Evolutionary conservation across 768 basidiomycete species (phyloP).

Genomic region (Mrakia hoshinonis): DNA sequence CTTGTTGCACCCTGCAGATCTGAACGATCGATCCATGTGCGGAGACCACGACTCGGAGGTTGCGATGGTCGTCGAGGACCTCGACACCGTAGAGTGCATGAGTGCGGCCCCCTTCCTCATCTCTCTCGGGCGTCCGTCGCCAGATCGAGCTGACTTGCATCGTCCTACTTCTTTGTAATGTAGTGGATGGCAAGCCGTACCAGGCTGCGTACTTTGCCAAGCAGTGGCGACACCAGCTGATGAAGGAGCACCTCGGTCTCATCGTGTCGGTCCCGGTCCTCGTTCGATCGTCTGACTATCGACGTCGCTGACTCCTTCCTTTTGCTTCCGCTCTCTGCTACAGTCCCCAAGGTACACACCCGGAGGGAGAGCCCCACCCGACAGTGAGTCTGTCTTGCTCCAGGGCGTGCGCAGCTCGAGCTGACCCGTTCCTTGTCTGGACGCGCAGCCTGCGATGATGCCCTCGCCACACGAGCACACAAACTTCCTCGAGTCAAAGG

Average conservation of each 20-base stretch:
- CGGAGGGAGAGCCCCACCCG: conserved; percentile 19
- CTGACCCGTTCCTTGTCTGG: neutral
- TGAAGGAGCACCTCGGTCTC: conserved; percentile 30
- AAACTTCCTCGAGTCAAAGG: conserved; percentile 48
- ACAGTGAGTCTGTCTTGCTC: neutral
- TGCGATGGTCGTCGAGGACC: conserved; percentile 76
- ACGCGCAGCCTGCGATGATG: conserved; percentile 55
- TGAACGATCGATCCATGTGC: conserved; percentile 26
- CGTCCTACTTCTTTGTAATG: neutral
- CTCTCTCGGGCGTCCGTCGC: neutral
- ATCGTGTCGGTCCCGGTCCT: neutral
- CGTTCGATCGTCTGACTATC: neutral
- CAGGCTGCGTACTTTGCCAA: conserved; percentile 15
- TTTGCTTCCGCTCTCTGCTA: neutral
- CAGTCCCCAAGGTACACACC: conserved; percentile 43
- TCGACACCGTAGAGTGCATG: conserved; percentile 58
- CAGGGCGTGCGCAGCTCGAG: neutral
- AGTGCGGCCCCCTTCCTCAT: conserved; percentile 36
- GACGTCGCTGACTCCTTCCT: neutral
- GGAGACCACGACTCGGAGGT: conserved; percentile 59
- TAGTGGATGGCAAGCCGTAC: conserved; percentile 26
- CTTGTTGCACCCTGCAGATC: neutral
- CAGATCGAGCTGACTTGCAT: neutral
- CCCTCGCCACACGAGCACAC: conserved; percentile 58
- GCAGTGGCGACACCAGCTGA: conserved; percentile 25